Base-by-base conservation (phyloP, 1,284 basidiomycete genomes). In the Rhodotorula sp. region DNA sequence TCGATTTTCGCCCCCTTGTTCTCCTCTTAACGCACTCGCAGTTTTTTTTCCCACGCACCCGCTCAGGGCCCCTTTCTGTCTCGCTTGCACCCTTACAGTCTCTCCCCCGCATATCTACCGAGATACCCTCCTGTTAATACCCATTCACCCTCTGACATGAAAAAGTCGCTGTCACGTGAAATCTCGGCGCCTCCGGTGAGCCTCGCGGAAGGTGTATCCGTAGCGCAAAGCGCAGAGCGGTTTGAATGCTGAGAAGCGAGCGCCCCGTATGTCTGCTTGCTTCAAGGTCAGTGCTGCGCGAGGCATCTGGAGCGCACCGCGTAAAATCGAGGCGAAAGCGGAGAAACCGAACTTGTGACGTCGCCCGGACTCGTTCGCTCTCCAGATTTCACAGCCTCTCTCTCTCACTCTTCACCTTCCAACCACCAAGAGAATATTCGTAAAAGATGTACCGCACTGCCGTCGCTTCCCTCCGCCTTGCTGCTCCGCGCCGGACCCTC, bases 391-490 rank as follows among this genome's bases (percentile, higher is more conserved):
- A 12, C 37, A 12, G 2, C 45, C 26, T 45, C 51, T 20, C n/a
- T 37, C 29, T 17, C 18, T 22, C 5, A 30, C 51, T 17, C 22
- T 7, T 29, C 42, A 26, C n/a, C 4, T 51, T 46, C 24, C 17
- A 4, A 22, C 6, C 18, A 6, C 17, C 26, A 7, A 30, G 1
- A 14, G 46, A 29, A 42, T 12, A 42, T 12, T 20, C 20, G 24
- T 29, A 42, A 30, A 24, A 46, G 26, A 67, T 67, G 60, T 48
- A 37, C 62, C 45, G 45, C 53, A 15, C 42, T 22, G 53, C 53
- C 45, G 37, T 67, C 55, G 30, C 67, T 15, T 49, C 66, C 49
- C 37, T 69, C 62, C 71, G 71, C 62, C 22, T 68, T 30, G 45
- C 44, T 22, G 49, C 65, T 37, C 60, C 64, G 44, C 67, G 67